These are phyloP conservation scores for Scenedesmus sp. DNA, from an alignment of 163 green algal genomes.

Conservation along the genomic window DNA sequence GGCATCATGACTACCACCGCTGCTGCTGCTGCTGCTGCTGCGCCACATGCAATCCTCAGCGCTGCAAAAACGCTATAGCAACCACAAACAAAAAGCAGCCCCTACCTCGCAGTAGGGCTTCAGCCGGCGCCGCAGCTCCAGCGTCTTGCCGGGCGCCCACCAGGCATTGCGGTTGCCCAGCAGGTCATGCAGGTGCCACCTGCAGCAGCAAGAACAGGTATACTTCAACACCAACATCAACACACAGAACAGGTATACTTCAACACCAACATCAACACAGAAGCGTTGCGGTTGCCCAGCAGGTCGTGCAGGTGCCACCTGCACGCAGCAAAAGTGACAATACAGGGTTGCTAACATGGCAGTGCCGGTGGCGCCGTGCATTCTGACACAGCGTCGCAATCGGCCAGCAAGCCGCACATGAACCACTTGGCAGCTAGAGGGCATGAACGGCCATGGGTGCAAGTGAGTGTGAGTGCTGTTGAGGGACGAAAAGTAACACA, in stretches of 20 bases:
- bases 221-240: not conserved
- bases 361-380: too few species aligned
- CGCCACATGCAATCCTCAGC: not conserved
- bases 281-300: constrained; percentile 83
- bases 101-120: constrained; percentile 80
- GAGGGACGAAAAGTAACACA: not conserved
- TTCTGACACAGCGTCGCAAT: not conserved
- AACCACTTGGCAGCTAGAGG: not conserved
- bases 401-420: too few species aligned
- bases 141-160: constrained; percentile 95
- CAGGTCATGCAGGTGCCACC: constrained; percentile 81
- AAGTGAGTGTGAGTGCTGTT: not conserved
- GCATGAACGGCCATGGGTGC: not conserved
- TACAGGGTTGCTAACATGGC: too few species aligned
- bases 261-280: not conserved
- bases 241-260: not conserved
- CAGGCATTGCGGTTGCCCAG: constrained; percentile 87
- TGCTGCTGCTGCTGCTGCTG: not conserved
- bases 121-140: constrained; percentile 84
- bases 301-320: constrained; percentile 77
- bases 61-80: not conserved
- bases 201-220: not conserved
- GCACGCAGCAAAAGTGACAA: not conserved
- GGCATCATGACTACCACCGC: too few species aligned
- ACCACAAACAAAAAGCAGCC: not conserved